These are phyloP conservation scores for Naematelia encephala DNA, from an alignment of 768 basidiomycete genomes.

Conservation along the genomic window DNA sequence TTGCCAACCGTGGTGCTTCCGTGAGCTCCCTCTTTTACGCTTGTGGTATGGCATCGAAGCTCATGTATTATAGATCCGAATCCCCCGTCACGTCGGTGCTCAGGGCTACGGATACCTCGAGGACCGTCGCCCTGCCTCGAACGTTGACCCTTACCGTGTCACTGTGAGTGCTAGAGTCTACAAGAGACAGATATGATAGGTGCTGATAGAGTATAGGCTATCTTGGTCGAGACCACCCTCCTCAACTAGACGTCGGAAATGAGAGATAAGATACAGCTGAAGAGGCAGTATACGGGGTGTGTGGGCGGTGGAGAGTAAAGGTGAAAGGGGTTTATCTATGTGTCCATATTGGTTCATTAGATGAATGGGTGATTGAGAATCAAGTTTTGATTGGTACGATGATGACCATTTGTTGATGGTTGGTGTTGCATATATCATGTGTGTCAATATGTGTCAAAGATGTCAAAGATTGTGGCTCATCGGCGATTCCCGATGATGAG, in stretches of 20 bases:
- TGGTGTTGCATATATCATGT: too few relatives aligned
- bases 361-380: neutral
- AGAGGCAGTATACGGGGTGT: too few relatives aligned
- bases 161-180: constrained; percentile 56
- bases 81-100: constrained; percentile 86
- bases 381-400: too few relatives aligned
- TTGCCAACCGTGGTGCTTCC: constrained; percentile 95
- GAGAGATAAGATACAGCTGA: too few relatives aligned
- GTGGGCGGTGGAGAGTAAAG: neutral
- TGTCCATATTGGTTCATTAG: neutral
- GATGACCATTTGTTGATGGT: too few relatives aligned
- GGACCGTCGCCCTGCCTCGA: constrained; percentile 95
- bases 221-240: constrained; percentile 67
- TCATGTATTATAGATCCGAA: constrained; percentile 45
- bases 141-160: constrained; percentile 97
- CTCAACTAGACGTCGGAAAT: constrained; percentile 24
- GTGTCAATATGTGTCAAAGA: too few relatives aligned
- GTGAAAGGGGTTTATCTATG: neutral
- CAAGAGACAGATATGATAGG: neutral
- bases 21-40: neutral
- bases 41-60: neutral
- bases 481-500: too few relatives aligned
- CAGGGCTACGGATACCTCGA: constrained; percentile 95
- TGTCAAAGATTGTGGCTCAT: too few relatives aligned
- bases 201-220: constrained; percentile 11